A percentile compares a stretch with the other conserved stretches of the same genome.
These are phyloP conservation scores for Debaryomyces tyrocola DNA, from an alignment of 805 yeast genomes.

Conservation along the genomic window DNA sequence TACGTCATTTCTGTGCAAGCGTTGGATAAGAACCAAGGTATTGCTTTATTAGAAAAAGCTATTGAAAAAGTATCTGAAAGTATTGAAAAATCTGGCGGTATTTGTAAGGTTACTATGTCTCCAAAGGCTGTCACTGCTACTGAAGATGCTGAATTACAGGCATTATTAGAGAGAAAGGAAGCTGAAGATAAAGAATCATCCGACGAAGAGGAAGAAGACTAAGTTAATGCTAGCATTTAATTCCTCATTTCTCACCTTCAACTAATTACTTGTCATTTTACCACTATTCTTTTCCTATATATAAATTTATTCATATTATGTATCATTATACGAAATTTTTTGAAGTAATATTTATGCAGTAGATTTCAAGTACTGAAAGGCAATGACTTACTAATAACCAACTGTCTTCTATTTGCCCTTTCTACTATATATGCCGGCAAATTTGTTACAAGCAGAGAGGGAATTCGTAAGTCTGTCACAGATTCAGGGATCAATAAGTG, in stretches of 20 bases:
- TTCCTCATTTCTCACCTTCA: not conserved
- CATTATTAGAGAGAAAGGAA: constrained; percentile 90
- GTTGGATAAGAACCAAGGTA: constrained; percentile 86
- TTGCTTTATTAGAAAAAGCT: constrained; percentile 74
- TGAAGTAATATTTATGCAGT: not conserved
- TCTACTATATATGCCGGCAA: constrained; percentile 39
- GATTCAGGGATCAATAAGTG: constrained; percentile 38
- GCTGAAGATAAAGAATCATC: constrained; percentile 83
- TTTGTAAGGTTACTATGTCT: constrained; percentile 91
- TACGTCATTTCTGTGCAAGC: constrained; percentile 93
- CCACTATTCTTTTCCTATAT: not conserved
- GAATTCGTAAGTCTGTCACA: constrained; percentile 34
- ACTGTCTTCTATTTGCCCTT: constrained; percentile 36
- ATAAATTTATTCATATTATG: constrained; percentile 1
- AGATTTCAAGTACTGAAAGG: constrained; percentile 12
- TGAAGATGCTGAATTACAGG: constrained; percentile 97
- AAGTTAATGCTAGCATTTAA: constrained; percentile 3
- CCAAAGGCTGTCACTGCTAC: constrained; percentile 99
- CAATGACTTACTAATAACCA: constrained; percentile 29
- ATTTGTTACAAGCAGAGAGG: constrained; percentile 32
- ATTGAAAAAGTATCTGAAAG: constrained; percentile 71
- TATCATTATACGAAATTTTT: not conserved
- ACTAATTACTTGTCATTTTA: constrained; percentile 3
- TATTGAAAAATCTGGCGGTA: constrained; percentile 77
- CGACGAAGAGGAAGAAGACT: constrained; percentile 60